Evolutionary conservation across 768 basidiomycete species (phyloP), one percentile per base, ranked within the genome.

Genomic region (Tylopilus vinaceipallidus): DNA sequence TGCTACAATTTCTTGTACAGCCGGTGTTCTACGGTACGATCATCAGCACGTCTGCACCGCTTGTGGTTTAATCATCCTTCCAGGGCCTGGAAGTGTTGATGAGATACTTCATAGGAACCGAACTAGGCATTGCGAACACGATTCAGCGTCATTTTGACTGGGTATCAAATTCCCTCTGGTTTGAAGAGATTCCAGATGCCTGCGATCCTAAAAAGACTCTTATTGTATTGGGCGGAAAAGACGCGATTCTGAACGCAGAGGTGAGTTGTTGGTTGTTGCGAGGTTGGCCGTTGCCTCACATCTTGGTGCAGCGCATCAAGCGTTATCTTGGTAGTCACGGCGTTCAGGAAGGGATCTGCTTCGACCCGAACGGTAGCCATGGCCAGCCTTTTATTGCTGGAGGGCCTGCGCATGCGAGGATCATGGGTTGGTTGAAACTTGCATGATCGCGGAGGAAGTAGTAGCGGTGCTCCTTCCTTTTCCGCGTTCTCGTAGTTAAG

Each of bases 1-100:
- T 95, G 93, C 65, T 89, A 88, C 71, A 93, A 92, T 63, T 95
- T 95, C 69, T 73, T 94, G 45, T 95, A 95, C 65, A 76, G 81
- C 7, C 75, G 73, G 24, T 84, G 85, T 42, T 73, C 68, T 40
- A 86, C 80, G 26, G 88, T 86, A 68, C 70, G 39, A 23, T 45
- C 24, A 47, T 53, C 39, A 34, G 26, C 41, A 37, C 38, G 55
- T 19, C 23, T 42, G 30, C 27, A 23, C 22, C 41, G 26, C n/a
- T 11, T 38, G 45, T 55, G 22, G 42, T 30, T 44, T 48, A 22
- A 55, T 32, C 23, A 47, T 52, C 32, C 30, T 44, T 42, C 20
- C 56, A 92, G 88, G 88, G 82, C 6, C 68, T 90, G 34, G 86
- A 95, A 52, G 72, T 92, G 13, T 57, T 95, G 37, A 83, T 94